A percentile compares a stretch with the other conserved stretches of the same genome.
Conservation (phyloP, 306 rosid species). For the Castanea mollissima region DNA sequence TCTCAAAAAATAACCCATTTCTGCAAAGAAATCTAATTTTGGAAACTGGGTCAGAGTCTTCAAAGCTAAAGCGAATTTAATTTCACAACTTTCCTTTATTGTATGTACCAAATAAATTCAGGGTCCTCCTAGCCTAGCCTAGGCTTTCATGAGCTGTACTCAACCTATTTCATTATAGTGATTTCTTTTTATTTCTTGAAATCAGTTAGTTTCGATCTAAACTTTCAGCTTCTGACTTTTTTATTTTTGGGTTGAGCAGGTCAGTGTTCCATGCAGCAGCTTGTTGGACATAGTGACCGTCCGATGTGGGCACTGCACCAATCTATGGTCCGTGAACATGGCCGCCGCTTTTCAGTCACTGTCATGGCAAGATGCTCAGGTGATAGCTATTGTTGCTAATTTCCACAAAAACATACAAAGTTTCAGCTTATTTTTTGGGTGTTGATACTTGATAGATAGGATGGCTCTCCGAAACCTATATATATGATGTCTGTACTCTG, state of each 20-base stretch:
- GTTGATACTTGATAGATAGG: neutral
- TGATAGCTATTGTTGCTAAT: neutral
- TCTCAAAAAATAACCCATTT: constrained; percentile 2
- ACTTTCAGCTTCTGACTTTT: neutral
- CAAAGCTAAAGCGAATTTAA: neutral
- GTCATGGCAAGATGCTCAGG: constrained; percentile 93
- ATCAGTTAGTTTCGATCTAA: neutral
- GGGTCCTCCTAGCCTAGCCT: neutral
- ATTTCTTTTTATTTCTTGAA: neutral
- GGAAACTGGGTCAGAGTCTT: neutral
- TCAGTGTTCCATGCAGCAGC: constrained; percentile 99
- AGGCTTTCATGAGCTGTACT: neutral
- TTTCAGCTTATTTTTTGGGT: constrained; percentile 38
- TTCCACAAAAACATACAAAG: neutral
- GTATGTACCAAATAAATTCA: neutral
- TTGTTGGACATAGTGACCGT: constrained; percentile 93
- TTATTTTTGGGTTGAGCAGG: constrained; percentile 41
- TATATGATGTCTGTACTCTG: constrained; percentile 25
- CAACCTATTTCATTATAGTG: neutral
- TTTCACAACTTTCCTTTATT: neutral
- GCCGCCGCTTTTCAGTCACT: constrained; percentile 94
- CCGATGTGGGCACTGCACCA: constrained; percentile 99
- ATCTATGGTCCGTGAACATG: constrained; percentile 99
- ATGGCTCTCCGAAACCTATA: constrained; percentile 16
- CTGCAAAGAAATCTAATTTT: neutral